A percentile compares a stretch with the other conserved stretches of the same genome.
These are phyloP conservation scores for Leccinellum luteum DNA, from an alignment of 768 basidiomycete genomes.

Conservation along the genomic window DNA sequence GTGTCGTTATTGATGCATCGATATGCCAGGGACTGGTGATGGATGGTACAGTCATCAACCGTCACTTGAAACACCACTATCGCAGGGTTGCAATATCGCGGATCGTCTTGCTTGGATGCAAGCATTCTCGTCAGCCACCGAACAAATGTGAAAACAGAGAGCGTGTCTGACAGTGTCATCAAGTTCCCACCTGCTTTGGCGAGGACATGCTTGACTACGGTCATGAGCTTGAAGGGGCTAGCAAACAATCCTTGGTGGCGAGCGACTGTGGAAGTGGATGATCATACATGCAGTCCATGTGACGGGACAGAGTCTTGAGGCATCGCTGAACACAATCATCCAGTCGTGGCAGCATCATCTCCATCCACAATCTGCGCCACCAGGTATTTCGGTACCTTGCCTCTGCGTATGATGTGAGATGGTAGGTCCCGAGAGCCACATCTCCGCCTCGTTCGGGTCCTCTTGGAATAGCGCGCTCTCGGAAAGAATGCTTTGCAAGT, in stretches of 20 bases:
- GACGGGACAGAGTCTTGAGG: slow-evolving; percentile 78
- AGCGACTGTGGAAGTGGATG: slow-evolving; percentile 1
- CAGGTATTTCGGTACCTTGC: slow-evolving; percentile 42
- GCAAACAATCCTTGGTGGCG: slow-evolving; percentile 35
- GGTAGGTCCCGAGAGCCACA: slow-evolving; percentile 78
- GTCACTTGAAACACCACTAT: no score
- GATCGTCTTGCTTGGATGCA: slow-evolving; percentile 49
- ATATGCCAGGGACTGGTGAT: no score
- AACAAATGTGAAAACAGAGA: slow-evolving; percentile 61
- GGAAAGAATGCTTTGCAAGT: slow-evolving; percentile 63
- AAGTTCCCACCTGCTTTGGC: slow-evolving; percentile 61
- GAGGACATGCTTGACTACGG: slow-evolving; percentile 72
- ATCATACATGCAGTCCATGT: slow-evolving; percentile 65
- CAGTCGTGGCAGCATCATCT: slow-evolving; percentile 46
- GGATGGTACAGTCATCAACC: no score
- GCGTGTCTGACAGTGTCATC: slow-evolving; percentile 55
- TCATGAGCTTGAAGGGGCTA: slow-evolving; percentile 79
- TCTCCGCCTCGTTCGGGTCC: slow-evolving; percentile 61
- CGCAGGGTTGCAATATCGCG: slow-evolving; percentile 36
- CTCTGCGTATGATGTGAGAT: slow-evolving; percentile 27
- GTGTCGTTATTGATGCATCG: no score
- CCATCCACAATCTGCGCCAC: slow-evolving; percentile 56
- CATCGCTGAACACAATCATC: slow-evolving; percentile 87
- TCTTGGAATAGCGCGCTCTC: slow-evolving; percentile 80
- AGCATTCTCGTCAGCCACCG: slow-evolving; percentile 63